These are phyloP conservation scores for Jimgerdemannia lactiflua DNA, from an alignment of 192 early-diverging fungal species.

Conservation along the genomic window DNA sequence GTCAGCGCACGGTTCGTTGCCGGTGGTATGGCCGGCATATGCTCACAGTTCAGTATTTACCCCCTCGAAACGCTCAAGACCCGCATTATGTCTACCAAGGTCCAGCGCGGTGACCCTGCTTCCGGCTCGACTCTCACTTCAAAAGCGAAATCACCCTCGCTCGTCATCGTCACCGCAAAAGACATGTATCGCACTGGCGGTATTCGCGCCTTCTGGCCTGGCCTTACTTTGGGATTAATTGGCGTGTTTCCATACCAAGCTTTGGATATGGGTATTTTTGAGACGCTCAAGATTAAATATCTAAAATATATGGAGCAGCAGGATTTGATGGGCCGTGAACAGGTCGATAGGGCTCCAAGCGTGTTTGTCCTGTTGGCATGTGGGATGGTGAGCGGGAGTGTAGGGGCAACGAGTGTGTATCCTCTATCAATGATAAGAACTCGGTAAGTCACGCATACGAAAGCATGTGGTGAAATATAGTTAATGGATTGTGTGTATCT, in stretches of 20 bases:
- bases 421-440: conserved; percentile 72
- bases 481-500: not conserved
- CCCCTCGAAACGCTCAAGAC: conserved; percentile 78
- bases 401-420: conserved; percentile 69
- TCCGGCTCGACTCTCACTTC: not conserved
- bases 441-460: conserved; percentile 39
- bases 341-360: conserved; percentile 33
- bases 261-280: conserved; percentile 70
- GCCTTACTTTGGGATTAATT: conserved; percentile 40
- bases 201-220: conserved; percentile 58
- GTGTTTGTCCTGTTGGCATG: conserved; percentile 54
- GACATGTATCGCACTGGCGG: conserved; percentile 63
- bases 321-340: conserved; percentile 18
- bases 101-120: not conserved
- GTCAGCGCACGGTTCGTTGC: conserved; percentile 60
- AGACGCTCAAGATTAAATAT: conserved; percentile 65
- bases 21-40: conserved; percentile 69
- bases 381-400: conserved; percentile 65
- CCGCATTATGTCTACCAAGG: conserved; percentile 65
- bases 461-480: not conserved
- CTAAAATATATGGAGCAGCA: conserved; percentile 38
- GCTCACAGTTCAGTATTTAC: conserved; percentile 72
- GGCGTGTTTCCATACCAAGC: conserved; percentile 81
- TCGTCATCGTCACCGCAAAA: conserved; percentile 46
- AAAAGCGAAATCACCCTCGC: conserved; percentile 1